Evolutionary conservation across 352 stramenopile species (phyloP).

Genomic region (Phytophthora cryptogea): DNA sequence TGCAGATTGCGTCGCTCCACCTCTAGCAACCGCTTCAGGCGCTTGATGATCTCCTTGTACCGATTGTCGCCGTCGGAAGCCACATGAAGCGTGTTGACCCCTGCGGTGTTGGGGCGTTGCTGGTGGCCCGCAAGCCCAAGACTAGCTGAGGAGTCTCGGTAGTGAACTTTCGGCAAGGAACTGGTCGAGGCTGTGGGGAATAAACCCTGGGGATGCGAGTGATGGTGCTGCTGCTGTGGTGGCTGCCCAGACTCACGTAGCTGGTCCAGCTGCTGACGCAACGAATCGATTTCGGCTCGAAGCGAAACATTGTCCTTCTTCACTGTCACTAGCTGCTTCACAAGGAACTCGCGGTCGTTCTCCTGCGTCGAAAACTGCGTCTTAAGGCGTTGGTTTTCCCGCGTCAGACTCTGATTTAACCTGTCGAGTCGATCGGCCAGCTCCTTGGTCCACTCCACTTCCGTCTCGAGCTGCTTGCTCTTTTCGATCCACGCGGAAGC

Average conservation of each 20-base stretch:
- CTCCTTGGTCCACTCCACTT: conserved; percentile 91
- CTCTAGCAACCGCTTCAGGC: conserved; percentile 89
- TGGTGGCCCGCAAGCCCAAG: conserved; percentile 15
- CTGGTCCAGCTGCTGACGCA: conserved; percentile 61
- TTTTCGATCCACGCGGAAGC: conserved; percentile 92
- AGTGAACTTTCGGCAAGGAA: conserved; percentile 44
- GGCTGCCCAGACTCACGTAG: conserved; percentile 44
- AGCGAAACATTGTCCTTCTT: conserved; percentile 92
- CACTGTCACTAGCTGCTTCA: conserved; percentile 90
- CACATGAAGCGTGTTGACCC: conserved; percentile 8
- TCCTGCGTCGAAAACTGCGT: conserved; percentile 92
- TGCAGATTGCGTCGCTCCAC: conserved; percentile 83
- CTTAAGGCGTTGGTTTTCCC: conserved; percentile 90
- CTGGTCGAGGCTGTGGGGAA: conserved; percentile 43
- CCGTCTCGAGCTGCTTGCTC: conserved; percentile 87
- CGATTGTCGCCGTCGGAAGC: conserved; percentile 62
- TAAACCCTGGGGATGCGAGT: conserved; percentile 14
- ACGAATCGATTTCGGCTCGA: conserved; percentile 55
- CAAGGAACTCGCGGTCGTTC: conserved; percentile 93
- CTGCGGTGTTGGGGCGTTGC: conserved; percentile 32
- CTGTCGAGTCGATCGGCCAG: conserved; percentile 89
- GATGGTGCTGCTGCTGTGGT: conserved; percentile 35
- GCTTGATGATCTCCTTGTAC: conserved; percentile 94
- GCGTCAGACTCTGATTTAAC: conserved; percentile 88
- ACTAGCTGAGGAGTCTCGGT: conserved; percentile 23